phyloP scores from a whole-genome alignment of 1,284 basidiomycete genomes.

The Moesziomyces parantarcticus region DNA sequence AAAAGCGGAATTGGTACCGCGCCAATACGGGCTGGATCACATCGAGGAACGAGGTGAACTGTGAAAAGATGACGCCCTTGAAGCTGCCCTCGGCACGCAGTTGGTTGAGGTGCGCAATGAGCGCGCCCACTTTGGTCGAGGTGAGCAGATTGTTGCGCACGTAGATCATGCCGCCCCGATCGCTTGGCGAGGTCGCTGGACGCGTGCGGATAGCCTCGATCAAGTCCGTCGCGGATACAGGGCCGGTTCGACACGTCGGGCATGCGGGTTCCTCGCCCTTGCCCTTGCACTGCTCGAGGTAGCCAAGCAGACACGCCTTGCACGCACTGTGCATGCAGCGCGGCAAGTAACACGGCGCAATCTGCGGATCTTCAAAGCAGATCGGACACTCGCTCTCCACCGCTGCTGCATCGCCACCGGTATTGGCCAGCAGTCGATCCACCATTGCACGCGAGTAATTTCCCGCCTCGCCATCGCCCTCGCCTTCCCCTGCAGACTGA shows the following conservation, averaged over 20 bases:
- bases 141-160: slow-evolving; percentile 82
- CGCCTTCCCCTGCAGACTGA: slow-evolving; percentile 24
- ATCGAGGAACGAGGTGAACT: slow-evolving; percentile 70
- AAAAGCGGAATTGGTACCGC: slow-evolving; percentile 46
- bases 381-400: slow-evolving; percentile 64
- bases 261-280: slow-evolving; percentile 74
- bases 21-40: slow-evolving; percentile 55
- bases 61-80: slow-evolving; percentile 68
- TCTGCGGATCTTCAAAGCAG: slow-evolving; percentile 64
- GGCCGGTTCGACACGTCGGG: slow-evolving; percentile 60
- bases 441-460: background rate
- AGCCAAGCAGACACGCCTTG: slow-evolving; percentile 82
- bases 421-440: background rate
- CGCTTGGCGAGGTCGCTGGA: slow-evolving; percentile 2
- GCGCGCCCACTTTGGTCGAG: slow-evolving; percentile 85
- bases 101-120: slow-evolving; percentile 77
- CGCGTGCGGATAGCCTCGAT: slow-evolving; percentile 71
- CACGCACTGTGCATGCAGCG: slow-evolving; percentile 71
- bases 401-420: slow-evolving; percentile 4
- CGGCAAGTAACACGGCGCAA: slow-evolving; percentile 63
- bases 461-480: background rate
- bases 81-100: slow-evolving; percentile 68
- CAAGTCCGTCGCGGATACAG: slow-evolving; percentile 72
- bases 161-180: slow-evolving; percentile 9
- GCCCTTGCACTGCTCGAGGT: slow-evolving; percentile 76